Evolutionary conservation across 1,284 basidiomycete species (phyloP), one percentile per base, ranked within the genome.

Genomic region (Bondarzewia mesenterica): DNA sequence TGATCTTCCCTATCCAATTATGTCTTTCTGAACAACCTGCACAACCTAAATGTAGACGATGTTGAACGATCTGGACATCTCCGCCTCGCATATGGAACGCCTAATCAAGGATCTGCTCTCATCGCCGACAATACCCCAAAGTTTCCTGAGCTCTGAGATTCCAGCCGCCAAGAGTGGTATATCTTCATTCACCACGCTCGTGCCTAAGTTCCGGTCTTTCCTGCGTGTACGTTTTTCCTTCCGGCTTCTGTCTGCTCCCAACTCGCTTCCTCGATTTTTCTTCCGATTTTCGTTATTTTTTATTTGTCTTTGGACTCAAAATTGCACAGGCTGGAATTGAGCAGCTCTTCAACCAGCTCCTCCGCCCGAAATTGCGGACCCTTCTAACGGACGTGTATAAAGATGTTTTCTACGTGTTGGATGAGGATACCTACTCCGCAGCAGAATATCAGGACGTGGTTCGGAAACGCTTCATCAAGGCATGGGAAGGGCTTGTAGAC

Each of bases 341-440:
- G 56, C 91, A 94, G 58, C 71, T 98, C 20, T 98, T 98, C 72
- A 94, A 91, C 54, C 92, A 96, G 60, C 74, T 97, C 7, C 77
- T 94, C 49, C 78, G 92, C 21, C 91, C 94, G 0, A 85, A 85
- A 50, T 64, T 99, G 27, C 80, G 93, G 16, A 85, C 80, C 10
- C 71, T 99, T 42, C 75, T 98, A 35, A 66, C 80, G 4, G 95
- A 99, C 49, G 78, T 93, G 8, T 96, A 96, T 65, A 89, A 85
- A 58, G 93, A 95, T 52, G 77, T 93, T 2, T 80, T 82, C 4
- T 99, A 99, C 63, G 67, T 89, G 15, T 69, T 97, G 14, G 90
- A 96, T 60, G 95, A 99, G 50, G 92, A 95, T 48, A 68, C 71
- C 0, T 98, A 94, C 61, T 72, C 85, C 2, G 70, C 80, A 2